A percentile compares a stretch with the other conserved stretches of the same genome.
Conservation (phyloP, 257 asterid species). For the Primulina huaijiensis region DNA sequence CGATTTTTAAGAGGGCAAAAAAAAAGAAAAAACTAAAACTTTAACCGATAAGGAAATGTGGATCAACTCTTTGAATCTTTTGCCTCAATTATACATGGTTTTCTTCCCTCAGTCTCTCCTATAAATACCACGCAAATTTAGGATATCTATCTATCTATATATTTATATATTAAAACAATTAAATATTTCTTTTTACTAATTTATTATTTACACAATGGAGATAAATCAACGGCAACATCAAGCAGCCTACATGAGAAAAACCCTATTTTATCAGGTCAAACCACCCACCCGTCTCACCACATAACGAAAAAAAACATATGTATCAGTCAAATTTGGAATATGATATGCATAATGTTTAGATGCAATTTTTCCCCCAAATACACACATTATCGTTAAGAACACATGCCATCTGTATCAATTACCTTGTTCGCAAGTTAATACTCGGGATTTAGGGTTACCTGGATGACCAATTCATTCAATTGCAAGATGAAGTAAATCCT, state of each 20-base stretch:
- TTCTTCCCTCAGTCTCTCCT: conserved; percentile 21
- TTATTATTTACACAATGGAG: conserved; percentile 33
- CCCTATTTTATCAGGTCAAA: conserved; percentile 60
- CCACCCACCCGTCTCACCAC: no score
- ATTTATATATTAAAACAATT: conserved; percentile 16
- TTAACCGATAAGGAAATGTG: conserved; percentile 14
- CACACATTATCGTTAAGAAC: no score
- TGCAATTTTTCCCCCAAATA: no score
- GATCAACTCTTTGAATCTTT: conserved; percentile 20
- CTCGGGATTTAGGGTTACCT: conserved; percentile 52
- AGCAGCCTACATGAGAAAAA: conserved; percentile 49
- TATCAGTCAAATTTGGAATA: no score
- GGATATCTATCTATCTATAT: conserved; percentile 16
- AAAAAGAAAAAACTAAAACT: no score
- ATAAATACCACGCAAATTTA: conserved; percentile 27
- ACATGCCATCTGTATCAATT: no score
- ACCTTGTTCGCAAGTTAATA: no score
- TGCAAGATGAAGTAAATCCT: conserved; percentile 79
- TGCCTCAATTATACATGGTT: conserved; percentile 19
- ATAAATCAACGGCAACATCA: conserved; percentile 40
- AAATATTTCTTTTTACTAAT: conserved; percentile 3
- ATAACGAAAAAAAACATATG: no score
- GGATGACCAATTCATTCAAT: conserved; percentile 71
- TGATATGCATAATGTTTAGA: no score
- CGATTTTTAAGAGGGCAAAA: not conserved